Percentiles rank a stretch among this genome's conserved stretches.
Conservation (phyloP, 2,329 filamentous ascomycete species). For the Phaeomoniella chlamydospora region DNA sequence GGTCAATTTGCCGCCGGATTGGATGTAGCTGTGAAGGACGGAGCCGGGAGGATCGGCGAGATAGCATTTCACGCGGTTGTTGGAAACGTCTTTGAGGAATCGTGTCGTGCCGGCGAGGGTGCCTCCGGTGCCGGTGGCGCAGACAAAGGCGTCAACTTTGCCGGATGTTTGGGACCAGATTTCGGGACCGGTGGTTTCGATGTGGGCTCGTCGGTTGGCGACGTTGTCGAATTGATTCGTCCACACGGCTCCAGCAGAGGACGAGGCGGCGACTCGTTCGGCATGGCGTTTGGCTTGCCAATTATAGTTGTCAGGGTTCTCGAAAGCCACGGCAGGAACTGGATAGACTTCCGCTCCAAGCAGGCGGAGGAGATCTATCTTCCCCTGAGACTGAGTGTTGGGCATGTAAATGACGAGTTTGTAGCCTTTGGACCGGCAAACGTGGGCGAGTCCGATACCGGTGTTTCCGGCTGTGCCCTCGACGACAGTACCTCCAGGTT, state of each 20-base stretch:
- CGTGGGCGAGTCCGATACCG: slow-evolving; percentile 91
- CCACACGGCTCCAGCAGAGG: slow-evolving; percentile 78
- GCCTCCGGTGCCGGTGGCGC: slow-evolving; percentile 82
- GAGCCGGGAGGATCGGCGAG: slow-evolving; percentile 89
- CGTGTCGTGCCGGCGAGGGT: slow-evolving; percentile 80
- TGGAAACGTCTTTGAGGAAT: slow-evolving; percentile 71
- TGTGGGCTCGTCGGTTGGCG: slow-evolving; percentile 83
- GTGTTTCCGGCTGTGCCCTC: slow-evolving; percentile 97
- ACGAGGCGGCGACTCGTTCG: slow-evolving; percentile 33
- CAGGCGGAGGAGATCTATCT: slow-evolving; percentile 82
- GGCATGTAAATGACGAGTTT: slow-evolving; percentile 99
- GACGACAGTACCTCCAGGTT: slow-evolving; percentile 81
- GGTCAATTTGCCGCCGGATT: slow-evolving; percentile 66
- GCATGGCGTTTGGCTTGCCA: slow-evolving; percentile 87
- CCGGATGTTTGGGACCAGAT: slow-evolving; percentile 89
- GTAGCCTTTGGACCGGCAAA: slow-evolving; percentile 85
- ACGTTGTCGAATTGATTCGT: slow-evolving; percentile 98
- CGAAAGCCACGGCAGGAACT: slow-evolving; percentile 88
- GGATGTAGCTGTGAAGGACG: slow-evolving; percentile 84
- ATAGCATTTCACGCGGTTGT: slow-evolving; percentile 69
- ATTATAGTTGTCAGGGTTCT: slow-evolving; percentile 95
- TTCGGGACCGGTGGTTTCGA: slow-evolving; percentile 93
- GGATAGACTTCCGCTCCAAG: slow-evolving; percentile 92
- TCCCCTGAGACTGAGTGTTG: slow-evolving; percentile 94
- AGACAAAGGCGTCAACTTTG: slow-evolving; percentile 84